Base-by-base conservation (phyloP, 768 basidiomycete species). In the Kwoniella sp. region DNA sequence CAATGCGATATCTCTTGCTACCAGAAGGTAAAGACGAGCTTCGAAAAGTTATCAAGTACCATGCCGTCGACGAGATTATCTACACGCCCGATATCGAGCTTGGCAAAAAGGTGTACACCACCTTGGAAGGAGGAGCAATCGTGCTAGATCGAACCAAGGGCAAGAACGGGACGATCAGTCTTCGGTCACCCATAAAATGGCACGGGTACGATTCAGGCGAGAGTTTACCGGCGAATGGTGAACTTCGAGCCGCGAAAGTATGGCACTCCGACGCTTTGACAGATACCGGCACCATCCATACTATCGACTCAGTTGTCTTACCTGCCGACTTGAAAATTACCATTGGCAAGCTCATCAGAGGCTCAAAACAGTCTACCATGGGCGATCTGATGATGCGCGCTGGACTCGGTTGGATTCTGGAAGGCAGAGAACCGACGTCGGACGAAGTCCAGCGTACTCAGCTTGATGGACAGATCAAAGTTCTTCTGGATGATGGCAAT, bases 301-400 rank as follows among this genome's bases (percentile, higher is more conserved):
- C 91, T 70, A 82, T 98, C 61, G 82, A 83, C 64, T 73, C 77
- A 33, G 81, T 83, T 24, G 63, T 80, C 40, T 86, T 99, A 60
- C 96, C 96, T 30, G 87, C 92, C 21, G 87, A 90, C 10, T 87
- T 98, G 49, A 83, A 92, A 48, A 82, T 99, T 65, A 92, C 88
- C 4, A 82, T 94, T 30, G 90, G 87, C n/a, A 98, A 97, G 79
- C 84, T 99, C 30, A 84, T 93, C 69, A 87, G 86, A 71, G 95
- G 94, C 2, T 91, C 91, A 22, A 90, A 91, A 77, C 91, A 88
- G 47, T 87, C 84, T 30, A 96, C 90, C 2, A 97, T 99, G 93
- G 83, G 85, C 22, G 90, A 87, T 30, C 78, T 99, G 73, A 84
- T 96, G 63, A 82, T 85, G 60, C 90, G 89, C 71, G 92, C 91